A percentile compares a stretch with the other conserved stretches of the same genome.
Evolutionary conservation across 139 green algal genomes (phyloP).

Genomic region (Yamagishiella unicocca): DNA sequence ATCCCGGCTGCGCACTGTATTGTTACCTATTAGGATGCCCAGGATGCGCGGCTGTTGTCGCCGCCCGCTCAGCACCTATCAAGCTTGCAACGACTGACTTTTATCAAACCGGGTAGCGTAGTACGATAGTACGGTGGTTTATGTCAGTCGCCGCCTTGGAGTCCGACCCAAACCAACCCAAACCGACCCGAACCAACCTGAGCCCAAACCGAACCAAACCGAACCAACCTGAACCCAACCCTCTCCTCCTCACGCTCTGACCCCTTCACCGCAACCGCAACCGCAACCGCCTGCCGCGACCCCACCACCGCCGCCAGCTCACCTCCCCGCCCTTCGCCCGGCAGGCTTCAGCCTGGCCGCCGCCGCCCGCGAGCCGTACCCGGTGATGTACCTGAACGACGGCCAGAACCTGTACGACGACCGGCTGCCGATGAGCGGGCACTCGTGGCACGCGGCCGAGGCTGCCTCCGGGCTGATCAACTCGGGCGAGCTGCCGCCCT

Average conservation of each 20-base stretch:
- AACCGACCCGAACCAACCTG: too few relatives aligned
- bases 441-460: constrained; percentile 61
- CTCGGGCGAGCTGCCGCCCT: constrained; percentile 60
- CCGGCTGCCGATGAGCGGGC: constrained; percentile 49
- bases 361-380: constrained; percentile 18
- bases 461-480: constrained; percentile 55
- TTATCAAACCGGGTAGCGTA: neutral
- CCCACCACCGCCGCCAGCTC: neutral
- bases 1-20: too few relatives aligned
- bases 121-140: too few relatives aligned
- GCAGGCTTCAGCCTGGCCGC: constrained; percentile 25
- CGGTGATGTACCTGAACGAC: constrained; percentile 70
- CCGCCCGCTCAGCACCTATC: too few relatives aligned
- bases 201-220: too few relatives aligned
- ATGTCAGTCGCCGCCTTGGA: too few relatives aligned
- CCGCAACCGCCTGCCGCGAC: neutral
- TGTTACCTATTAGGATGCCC: too few relatives aligned
- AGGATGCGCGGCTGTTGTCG: constrained; percentile 33
- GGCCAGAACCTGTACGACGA: constrained; percentile 75
- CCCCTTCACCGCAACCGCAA: neutral
- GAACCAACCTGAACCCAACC: neutral
- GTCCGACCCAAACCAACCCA: too few relatives aligned
- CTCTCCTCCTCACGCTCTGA: neutral
- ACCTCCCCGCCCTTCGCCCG: neutral
- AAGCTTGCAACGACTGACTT: neutral